Percentiles rank a stretch among this genome's conserved stretches.
Evolutionary conservation across 2,329 filamentous ascomycete genomes (phyloP).

Genomic region (Nemania abortiva): DNA sequence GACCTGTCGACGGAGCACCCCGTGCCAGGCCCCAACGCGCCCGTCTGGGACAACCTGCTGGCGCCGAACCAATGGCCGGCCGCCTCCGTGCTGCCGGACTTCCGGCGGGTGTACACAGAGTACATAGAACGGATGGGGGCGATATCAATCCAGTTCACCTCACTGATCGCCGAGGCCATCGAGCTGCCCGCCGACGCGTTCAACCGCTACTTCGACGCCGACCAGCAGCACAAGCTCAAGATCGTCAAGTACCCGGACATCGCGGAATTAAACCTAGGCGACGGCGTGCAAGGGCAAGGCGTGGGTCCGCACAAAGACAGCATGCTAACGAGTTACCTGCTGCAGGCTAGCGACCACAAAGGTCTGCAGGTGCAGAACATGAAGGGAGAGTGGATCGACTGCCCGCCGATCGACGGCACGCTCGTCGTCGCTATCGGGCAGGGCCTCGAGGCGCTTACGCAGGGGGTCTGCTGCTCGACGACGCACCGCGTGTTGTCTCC

Average conservation of each 20-base stretch:
- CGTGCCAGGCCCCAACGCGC: conserved; percentile 70
- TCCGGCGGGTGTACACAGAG: conserved; percentile 75
- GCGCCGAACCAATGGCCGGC: conserved; percentile 87
- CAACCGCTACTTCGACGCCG: conserved; percentile 78
- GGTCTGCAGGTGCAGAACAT: conserved; percentile 88
- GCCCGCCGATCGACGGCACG: conserved; percentile 79
- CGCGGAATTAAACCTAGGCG: conserved; percentile 64
- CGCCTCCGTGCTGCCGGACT: conserved; percentile 70
- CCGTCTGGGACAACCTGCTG: conserved; percentile 79
- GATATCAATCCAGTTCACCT: conserved; percentile 80
- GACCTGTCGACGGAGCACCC: conserved; percentile 86
- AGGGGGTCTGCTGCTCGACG: conserved; percentile 83
- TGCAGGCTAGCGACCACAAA: conserved; percentile 81
- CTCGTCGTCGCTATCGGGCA: conserved; percentile 90
- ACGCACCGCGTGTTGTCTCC: conserved; percentile 88
- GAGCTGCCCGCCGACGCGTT: conserved; percentile 77
- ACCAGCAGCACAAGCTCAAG: conserved; percentile 88
- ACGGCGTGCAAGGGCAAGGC: conserved; percentile 62
- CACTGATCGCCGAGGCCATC: conserved; percentile 86
- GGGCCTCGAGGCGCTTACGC: conserved; percentile 85
- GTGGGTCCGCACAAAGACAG: conserved; percentile 88
- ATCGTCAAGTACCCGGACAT: conserved; percentile 87
- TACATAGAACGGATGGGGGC: conserved; percentile 82
- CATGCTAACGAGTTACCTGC: conserved; percentile 84
- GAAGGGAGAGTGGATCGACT: conserved; percentile 83